These are phyloP conservation scores for Umbelopsis sp. DNA, from an alignment of 192 early-diverging fungal genomes.

Conservation along the genomic window DNA sequence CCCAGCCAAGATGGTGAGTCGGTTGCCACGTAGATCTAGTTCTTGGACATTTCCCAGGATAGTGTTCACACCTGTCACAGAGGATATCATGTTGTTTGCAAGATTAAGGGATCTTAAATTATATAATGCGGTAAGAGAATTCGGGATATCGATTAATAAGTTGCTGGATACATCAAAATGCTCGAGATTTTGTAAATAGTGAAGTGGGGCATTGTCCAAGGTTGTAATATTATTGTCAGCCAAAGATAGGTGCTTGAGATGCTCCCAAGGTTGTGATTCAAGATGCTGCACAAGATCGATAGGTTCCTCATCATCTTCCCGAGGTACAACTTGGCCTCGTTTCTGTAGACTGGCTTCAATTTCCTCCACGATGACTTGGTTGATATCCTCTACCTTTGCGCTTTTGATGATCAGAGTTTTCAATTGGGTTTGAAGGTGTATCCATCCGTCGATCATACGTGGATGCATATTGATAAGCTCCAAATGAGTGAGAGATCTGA, in stretches of 20 bases:
- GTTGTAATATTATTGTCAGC: constrained; percentile 52
- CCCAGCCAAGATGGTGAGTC: constrained; percentile 50
- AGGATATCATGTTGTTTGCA: constrained; percentile 58
- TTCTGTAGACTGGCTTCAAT: constrained; percentile 22
- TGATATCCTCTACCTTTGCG: constrained; percentile 47
- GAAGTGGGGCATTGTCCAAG: constrained; percentile 42
- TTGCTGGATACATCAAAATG: constrained; percentile 57
- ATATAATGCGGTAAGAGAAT: constrained; percentile 43
- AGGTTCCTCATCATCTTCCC: neutral
- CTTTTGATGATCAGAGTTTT: constrained; percentile 45
- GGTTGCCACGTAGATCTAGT: constrained; percentile 52
- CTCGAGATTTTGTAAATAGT: constrained; percentile 38
- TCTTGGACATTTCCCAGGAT: constrained; percentile 54
- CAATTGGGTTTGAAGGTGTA: constrained; percentile 40
- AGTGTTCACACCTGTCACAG: constrained; percentile 47
- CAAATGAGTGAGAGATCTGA: constrained; percentile 47
- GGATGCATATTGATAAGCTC: constrained; percentile 54
- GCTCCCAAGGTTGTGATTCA: constrained; percentile 32
- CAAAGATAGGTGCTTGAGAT: constrained; percentile 45
- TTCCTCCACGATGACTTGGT: constrained; percentile 45
- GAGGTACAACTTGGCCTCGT: constrained; percentile 1
- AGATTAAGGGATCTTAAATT: constrained; percentile 53
- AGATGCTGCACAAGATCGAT: neutral
- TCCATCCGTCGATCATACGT: constrained; percentile 47
- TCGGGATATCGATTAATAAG: constrained; percentile 48